Base-by-base conservation (phyloP, 331 rosid genomes). In the Prunus yedoensis region DNA sequence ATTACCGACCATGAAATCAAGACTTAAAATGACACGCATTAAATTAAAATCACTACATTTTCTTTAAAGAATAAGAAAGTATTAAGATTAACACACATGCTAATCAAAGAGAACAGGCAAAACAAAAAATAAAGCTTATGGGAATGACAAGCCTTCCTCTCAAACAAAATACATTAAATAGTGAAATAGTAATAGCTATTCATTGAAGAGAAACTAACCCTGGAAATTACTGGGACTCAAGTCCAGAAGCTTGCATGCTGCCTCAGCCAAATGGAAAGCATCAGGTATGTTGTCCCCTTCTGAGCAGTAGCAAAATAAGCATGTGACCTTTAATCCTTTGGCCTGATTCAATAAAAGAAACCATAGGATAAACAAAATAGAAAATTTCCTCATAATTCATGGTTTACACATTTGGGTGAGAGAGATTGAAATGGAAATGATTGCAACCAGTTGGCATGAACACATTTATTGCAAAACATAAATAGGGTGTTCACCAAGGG, bases 221-320 rank as follows among this genome's bases (percentile, higher is more conserved):
- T 50, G 58, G n/a, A 61, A 77, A 70, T 83, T 76, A 79, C 78
- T 66, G 82, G 79, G 79, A 84, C 53, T 78, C 69, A 68, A 70
- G 47, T 53, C 76, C 51, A 88, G 87, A 80, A 91, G 86, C 82
- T 83, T 90, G 85, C 86, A 85, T 41, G 84, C 80, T 61, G 94
- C 98, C 77, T 91, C 96, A 1, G 91, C 94, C 84, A 94, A 88
- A 64, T 90, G 87, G 81, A 83, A 90, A 81, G 91, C 94, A 79
- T 94, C 97, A 21, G 85, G 75, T 65, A 81, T 88, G 88, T 94
- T 94, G 86, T 91, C 98, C 65, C 98, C 98, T 83, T 94, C 98
- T 14, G 97, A 91, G 80, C 96, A 94, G 81, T 94, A 91, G 85
- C 95, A 86, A 66, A 92, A 80, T 80, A 94, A 74, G 95, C 96